Evolutionary conservation across 2,329 filamentous ascomycete species (phyloP).

Genomic region (Penicillium brevicompactum): DNA sequence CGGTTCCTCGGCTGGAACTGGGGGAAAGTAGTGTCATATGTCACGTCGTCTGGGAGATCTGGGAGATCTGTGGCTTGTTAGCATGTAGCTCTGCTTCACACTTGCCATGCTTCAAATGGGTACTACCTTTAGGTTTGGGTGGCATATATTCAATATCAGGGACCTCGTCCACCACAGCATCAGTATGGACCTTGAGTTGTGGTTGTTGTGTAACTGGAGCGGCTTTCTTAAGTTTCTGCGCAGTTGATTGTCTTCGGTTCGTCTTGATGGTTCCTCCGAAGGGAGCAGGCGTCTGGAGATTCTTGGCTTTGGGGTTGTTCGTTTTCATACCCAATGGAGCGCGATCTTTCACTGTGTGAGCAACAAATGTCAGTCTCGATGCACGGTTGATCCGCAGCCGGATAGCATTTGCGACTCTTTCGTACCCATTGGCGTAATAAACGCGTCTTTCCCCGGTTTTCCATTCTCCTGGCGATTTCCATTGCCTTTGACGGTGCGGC

Average conservation of each 20-base stretch:
- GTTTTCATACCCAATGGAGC: conserved; percentile 92
- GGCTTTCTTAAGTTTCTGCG: conserved; percentile 62
- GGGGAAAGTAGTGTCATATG: conserved; percentile 53
- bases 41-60: conserved; percentile 48
- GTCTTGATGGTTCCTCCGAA: conserved; percentile 63
- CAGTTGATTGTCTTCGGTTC: conserved; percentile 60
- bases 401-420: conserved; percentile 5
- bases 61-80: conserved; percentile 53
- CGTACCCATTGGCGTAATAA: conserved; percentile 81
- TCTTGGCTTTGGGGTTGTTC: conserved; percentile 83
- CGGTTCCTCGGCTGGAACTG: conserved; percentile 58
- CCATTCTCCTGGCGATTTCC: conserved; percentile 61
- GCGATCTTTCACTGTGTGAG: conserved; percentile 63
- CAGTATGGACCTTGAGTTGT: conserved; percentile 49
- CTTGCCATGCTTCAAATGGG: not conserved
- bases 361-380: conserved; percentile 6
- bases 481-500: conserved; percentile 59
- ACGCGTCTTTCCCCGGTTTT: conserved; percentile 63
- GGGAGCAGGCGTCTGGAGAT: conserved; percentile 66
- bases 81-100: not conserved
- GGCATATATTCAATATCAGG: conserved; percentile 90
- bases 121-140: conserved; percentile 61
- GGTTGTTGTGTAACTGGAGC: conserved; percentile 53
- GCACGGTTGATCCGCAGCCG: conserved; percentile 2
- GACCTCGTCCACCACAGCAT: conserved; percentile 54